Evolutionary conservation across 2,329 filamentous ascomycete species (phyloP), one percentile per base, ranked within the genome.

Genomic region (Geosmithia flava): DNA sequence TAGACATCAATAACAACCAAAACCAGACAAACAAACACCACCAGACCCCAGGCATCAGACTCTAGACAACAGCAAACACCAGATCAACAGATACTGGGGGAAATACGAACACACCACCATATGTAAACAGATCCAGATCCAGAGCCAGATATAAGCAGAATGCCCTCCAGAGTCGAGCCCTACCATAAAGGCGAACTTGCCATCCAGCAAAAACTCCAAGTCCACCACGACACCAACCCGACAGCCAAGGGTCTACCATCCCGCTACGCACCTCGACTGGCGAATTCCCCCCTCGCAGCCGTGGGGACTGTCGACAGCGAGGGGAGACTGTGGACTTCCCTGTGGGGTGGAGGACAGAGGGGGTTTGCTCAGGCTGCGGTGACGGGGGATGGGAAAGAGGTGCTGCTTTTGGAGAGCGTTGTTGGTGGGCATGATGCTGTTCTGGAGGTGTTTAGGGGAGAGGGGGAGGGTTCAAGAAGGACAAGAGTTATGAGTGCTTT

Each of bases 321-420:
- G 19, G 74, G 75, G 2, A 68, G 77, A 19, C 86, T 85, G 1
- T 94, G 87, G 87, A 84, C 83, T 16, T 84, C 84, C 0, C 53
- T 94, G 7, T 85, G 84, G 79, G 86, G 86, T n/a, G 86, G 86
- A n/a, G 87, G 87, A 16, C 69, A 81, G 50, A 63, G 74, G 1
- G 85, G 84, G 0, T 85, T 91, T 54, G 78, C 80, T 0, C 69
- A 74, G 45, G 87, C 3, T n/a, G n/a, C n/a, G n/a, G n/a, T n/a
- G 81, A 86, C 53, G 66, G 67, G 29, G 61, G 57, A 10, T 63
- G 79, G 54, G 87, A 94, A 13, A 11, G 10, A 13, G 6, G 10
- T 37, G 33, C 33, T 37, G 33, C 6, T 37, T 11, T 7, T 37
- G 33, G 11, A 37, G 11, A 37, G 33, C 33, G 6, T 37, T 37